Evolutionary conservation across 495 filamentous ascomycete genomes (phyloP).

Genomic region (Penicillium maclennaniae): DNA sequence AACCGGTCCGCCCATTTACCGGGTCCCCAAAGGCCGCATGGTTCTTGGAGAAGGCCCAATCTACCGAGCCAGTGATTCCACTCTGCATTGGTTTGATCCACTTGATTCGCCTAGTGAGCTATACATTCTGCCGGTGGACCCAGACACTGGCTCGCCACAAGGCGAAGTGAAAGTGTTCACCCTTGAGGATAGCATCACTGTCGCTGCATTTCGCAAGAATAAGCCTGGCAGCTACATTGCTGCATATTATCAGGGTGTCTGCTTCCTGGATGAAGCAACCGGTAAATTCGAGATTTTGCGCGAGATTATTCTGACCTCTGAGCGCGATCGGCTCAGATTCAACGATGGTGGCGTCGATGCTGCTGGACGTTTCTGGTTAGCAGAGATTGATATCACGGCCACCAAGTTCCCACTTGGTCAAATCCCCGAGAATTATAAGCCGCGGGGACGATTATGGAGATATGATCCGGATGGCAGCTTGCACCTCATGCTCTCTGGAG

Average conservation of each 20-base stretch:
- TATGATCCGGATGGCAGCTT: slow-evolving; percentile 31
- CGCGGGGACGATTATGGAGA: slow-evolving; percentile 26
- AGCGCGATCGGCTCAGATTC: slow-evolving; percentile 19
- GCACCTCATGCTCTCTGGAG: slow-evolving; percentile 22
- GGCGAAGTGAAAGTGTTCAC: slow-evolving; percentile 11
- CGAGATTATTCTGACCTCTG: slow-evolving; percentile 23
- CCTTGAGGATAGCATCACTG: slow-evolving; percentile 21
- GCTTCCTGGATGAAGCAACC: slow-evolving; percentile 21
- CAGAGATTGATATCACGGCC: slow-evolving; percentile 22
- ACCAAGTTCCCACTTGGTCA: slow-evolving; percentile 8
- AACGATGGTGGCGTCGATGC: slow-evolving; percentile 28
- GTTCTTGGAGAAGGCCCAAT: slow-evolving; percentile 27
- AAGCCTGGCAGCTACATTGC: slow-evolving; percentile 25
- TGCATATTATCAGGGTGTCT: slow-evolving; percentile 27
- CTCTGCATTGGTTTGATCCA: slow-evolving; percentile 28
- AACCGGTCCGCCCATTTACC: slow-evolving; percentile 24
- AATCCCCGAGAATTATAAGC: slow-evolving; percentile 13
- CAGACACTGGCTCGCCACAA: slow-evolving; percentile 11
- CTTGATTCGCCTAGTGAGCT: slow-evolving; percentile 19
- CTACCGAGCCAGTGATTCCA: slow-evolving; percentile 23
- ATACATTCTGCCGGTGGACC: slow-evolving; percentile 23
- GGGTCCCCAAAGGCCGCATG: slow-evolving; percentile 20
- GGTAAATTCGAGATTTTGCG: slow-evolving; percentile 20
- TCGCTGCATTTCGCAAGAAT: slow-evolving; percentile 21
- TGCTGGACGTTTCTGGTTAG: slow-evolving; percentile 24